Percentiles rank a stretch among this genome's conserved stretches.
phyloP scores from a whole-genome alignment of 108 stramenopile species.

The Fistulifera pelliculosa region DNA sequence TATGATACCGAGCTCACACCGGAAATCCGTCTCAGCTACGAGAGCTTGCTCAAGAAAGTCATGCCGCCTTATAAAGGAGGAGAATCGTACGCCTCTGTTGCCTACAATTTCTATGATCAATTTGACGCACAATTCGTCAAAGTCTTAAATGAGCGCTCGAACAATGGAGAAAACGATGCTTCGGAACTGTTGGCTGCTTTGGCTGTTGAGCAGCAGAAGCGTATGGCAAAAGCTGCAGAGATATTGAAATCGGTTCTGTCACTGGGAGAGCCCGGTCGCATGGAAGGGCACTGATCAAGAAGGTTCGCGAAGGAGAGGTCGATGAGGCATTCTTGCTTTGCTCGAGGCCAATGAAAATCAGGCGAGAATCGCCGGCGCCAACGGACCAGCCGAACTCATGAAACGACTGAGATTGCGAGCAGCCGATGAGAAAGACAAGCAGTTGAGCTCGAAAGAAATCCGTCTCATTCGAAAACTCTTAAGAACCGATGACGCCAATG shows the following conservation, averaged over 20 bases:
- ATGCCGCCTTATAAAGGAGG: constrained; percentile 80
- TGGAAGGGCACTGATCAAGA: constrained; percentile 81
- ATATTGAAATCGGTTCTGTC: constrained; percentile 52
- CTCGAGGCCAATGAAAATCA: constrained; percentile 82
- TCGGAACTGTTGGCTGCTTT: constrained; percentile 56
- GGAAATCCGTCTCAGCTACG: constrained; percentile 80
- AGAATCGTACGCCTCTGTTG: constrained; percentile 46
- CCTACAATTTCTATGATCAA: constrained; percentile 62
- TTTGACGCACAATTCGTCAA: constrained; percentile 46
- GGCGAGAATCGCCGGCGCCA: constrained; percentile 64
- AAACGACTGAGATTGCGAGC: constrained; percentile 51
- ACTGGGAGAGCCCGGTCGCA: constrained; percentile 74
- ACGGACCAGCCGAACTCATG: constrained; percentile 76
- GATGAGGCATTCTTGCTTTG: constrained; percentile 77
- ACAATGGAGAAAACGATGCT: constrained; percentile 55
- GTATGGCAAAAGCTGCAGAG: constrained; percentile 59
- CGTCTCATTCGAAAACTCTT: constrained; percentile 70
- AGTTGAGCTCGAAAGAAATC: constrained; percentile 63
- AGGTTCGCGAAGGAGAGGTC: constrained; percentile 63
- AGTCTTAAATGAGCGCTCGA: constrained; percentile 21
- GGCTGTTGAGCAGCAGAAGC: constrained; percentile 55
- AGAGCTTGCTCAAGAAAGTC: constrained; percentile 57
- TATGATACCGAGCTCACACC: constrained; percentile 71
- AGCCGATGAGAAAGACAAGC: constrained; percentile 77
- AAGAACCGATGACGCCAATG: constrained; percentile 41